Conservation (phyloP, 1,284 basidiomycete genomes). For the Ganoderma sp. region DNA sequence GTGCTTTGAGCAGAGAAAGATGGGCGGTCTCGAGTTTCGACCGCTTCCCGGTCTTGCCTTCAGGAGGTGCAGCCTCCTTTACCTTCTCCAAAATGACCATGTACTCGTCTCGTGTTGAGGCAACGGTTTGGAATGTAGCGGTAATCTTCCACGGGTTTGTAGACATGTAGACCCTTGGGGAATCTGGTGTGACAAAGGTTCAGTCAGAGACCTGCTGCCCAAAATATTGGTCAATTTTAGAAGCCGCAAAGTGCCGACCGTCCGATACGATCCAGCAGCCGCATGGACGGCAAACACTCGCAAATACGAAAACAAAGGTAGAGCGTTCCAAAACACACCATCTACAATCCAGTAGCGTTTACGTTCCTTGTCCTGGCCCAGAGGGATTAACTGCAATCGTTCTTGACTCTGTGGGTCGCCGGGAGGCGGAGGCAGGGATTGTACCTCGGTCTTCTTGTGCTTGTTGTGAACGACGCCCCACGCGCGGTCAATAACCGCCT, state of each 20-base stretch:
- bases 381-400: slow-evolving; percentile 63
- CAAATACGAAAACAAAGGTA: slow-evolving; percentile 59
- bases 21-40: slow-evolving; percentile 64
- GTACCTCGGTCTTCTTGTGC: slow-evolving; percentile 75
- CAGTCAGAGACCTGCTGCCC: slow-evolving; percentile 32
- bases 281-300: slow-evolving; percentile 64
- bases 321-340: slow-evolving; percentile 63
- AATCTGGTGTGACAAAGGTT: slow-evolving; percentile 58
- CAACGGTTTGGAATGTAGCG: slow-evolving; percentile 69
- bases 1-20: slow-evolving; percentile 58
- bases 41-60: slow-evolving; percentile 55
- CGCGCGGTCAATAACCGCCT: slow-evolving; percentile 75
- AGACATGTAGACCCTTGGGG: slow-evolving; percentile 77
- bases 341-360: slow-evolving; percentile 83
- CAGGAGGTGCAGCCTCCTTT: slow-evolving; percentile 56
- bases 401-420: slow-evolving; percentile 66
- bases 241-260: slow-evolving; percentile 31
- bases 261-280: slow-evolving; percentile 36
- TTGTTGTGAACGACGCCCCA: slow-evolving; percentile 84
- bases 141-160: slow-evolving; percentile 87
- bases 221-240: slow-evolving; percentile 25
- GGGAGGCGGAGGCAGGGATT: slow-evolving; percentile 56
- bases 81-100: slow-evolving; percentile 62
- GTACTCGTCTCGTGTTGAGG: slow-evolving; percentile 76
- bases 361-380: slow-evolving; percentile 74